Evolutionary conservation across 2,329 filamentous ascomycete genomes (phyloP).

Genomic region (Chaetomium sp.): DNA sequence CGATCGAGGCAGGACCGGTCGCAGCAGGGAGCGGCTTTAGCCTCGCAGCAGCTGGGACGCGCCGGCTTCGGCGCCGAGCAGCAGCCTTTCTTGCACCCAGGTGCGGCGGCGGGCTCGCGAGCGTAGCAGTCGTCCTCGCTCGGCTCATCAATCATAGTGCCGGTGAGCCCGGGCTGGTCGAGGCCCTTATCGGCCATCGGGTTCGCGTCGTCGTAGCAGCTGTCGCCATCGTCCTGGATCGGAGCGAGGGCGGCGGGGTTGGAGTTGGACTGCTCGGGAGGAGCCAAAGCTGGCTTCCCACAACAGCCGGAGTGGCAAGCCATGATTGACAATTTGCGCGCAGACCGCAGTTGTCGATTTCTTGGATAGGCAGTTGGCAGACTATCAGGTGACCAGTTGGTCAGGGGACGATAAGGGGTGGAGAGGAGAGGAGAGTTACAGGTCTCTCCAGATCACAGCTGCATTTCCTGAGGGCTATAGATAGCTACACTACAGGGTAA

Average conservation of each 20-base stretch:
- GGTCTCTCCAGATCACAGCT: no score
- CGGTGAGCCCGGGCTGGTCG: neutral
- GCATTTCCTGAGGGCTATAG: no score
- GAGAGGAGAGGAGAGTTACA: no score
- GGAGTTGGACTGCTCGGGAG: neutral
- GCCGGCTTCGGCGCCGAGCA: neutral
- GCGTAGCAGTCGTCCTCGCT: neutral
- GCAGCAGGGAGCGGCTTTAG: slow-evolving; percentile 36
- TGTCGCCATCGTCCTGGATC: neutral
- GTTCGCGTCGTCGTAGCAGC: neutral
- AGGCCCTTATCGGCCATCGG: neutral
- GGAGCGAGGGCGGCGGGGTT: neutral
- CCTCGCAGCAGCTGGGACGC: slow-evolving; percentile 35
- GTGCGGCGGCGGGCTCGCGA: neutral
- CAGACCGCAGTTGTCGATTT: no score
- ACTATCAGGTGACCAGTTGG: no score
- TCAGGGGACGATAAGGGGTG: no score
- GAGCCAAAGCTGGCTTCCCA: neutral
- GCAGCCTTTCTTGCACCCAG: slow-evolving; percentile 7
- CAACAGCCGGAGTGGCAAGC: slow-evolving; percentile 17
- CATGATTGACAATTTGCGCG: slow-evolving; percentile 12
- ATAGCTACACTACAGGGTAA: no score
- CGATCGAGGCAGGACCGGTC: slow-evolving; percentile 38
- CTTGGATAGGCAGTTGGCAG: no score
- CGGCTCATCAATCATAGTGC: neutral